These are phyloP conservation scores for Phytopythium vexans DNA, from an alignment of 352 stramenopile species.

Conservation along the genomic window DNA sequence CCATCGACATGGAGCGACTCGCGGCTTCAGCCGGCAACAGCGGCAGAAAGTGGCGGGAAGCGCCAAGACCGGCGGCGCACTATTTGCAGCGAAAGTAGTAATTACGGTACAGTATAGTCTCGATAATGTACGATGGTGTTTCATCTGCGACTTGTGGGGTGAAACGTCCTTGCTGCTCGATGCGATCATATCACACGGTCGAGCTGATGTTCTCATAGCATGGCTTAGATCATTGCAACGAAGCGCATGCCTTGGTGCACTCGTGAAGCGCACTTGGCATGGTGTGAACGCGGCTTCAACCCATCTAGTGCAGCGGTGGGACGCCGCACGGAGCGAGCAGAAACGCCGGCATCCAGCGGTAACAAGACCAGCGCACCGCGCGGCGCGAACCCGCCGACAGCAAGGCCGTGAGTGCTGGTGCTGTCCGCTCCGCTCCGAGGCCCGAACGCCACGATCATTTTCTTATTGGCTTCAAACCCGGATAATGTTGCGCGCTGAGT, in stretches of 20 bases:
- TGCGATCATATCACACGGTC: too few species aligned
- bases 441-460: background rate
- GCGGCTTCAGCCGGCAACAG: background rate
- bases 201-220: too few species aligned
- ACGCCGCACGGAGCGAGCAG: too few species aligned
- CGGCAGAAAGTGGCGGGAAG: background rate
- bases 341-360: too few species aligned
- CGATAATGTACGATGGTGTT: background rate
- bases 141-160: background rate
- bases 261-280: too few species aligned
- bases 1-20: background rate
- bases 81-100: too few species aligned
- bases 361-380: too few species aligned
- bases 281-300: too few species aligned
- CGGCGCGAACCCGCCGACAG: too few species aligned
- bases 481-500: background rate
- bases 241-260: too few species aligned
- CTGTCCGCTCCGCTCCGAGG: background rate
- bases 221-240: too few species aligned
- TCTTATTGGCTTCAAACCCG: conserved; percentile 1
- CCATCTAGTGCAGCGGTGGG: too few species aligned
- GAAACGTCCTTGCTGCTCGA: background rate
- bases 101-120: background rate
- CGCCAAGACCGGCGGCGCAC: background rate
- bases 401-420: background rate